A percentile compares a stretch with the other conserved stretches of the same genome.
Conservation (phyloP, 225 moss, liverwort and hornwort species). For the Physcomitrium patens region DNA sequence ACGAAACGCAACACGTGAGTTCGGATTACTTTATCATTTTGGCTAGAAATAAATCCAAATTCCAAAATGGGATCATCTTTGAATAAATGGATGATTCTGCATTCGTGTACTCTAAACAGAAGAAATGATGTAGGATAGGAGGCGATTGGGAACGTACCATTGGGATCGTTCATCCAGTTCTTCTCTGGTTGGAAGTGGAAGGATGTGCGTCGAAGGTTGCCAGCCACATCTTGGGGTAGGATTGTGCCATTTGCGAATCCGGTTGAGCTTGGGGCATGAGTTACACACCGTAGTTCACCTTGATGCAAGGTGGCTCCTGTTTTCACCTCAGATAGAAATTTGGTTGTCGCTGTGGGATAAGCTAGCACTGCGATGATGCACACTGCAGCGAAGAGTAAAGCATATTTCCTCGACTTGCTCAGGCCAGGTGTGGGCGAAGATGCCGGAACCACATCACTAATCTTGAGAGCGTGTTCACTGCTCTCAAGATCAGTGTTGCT, state of each 20-base stretch:
- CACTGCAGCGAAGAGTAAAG: slow-evolving; percentile 9
- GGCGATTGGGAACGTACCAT: too few relatives aligned
- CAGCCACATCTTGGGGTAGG: slow-evolving; percentile 26
- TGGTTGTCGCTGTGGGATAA: neutral
- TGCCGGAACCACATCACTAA: too few relatives aligned
- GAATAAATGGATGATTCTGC: too few relatives aligned
- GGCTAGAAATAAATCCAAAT: neutral
- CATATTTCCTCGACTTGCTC: slow-evolving; percentile 17
- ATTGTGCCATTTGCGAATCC: neutral
- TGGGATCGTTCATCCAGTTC: slow-evolving; percentile 56
- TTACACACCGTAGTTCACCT: slow-evolving; percentile 36
- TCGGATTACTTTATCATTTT: neutral
- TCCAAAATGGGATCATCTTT: too few relatives aligned
- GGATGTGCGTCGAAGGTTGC: slow-evolving; percentile 46
- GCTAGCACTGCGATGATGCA: slow-evolving; percentile 31
- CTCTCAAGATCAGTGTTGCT: neutral
- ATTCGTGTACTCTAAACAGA: too few relatives aligned
- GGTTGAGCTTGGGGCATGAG: slow-evolving; percentile 29
- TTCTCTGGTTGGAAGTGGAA: slow-evolving; percentile 62
- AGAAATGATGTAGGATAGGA: too few relatives aligned
- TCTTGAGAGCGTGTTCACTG: neutral
- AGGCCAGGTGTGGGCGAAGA: neutral
- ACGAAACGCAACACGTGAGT: neutral
- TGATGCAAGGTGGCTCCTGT: neutral
- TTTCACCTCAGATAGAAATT: neutral